phyloP scores from a whole-genome alignment of 2,329 filamentous ascomycete species.

The Erysiphe pulchra region DNA sequence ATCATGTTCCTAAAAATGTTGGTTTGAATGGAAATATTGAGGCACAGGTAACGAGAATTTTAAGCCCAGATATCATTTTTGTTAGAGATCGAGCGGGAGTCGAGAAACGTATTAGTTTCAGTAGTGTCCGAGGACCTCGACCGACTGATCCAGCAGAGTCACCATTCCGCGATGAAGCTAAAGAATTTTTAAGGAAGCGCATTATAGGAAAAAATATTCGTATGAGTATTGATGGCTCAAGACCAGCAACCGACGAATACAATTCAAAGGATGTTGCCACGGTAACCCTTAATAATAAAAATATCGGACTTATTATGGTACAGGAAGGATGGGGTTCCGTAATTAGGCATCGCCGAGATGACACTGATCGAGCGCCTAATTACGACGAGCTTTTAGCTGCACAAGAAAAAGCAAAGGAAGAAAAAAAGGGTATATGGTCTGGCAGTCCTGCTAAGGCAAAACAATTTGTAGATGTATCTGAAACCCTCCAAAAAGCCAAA shows the following conservation, averaged over 20 bases:
- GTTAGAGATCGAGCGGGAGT: slow-evolving; percentile 60
- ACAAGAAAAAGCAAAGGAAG: slow-evolving; percentile 60
- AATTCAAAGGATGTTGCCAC: slow-evolving; percentile 91
- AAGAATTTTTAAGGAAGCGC: slow-evolving; percentile 84
- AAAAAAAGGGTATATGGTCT: slow-evolving; percentile 87
- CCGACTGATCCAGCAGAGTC: slow-evolving; percentile 64
- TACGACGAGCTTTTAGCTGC: slow-evolving; percentile 73
- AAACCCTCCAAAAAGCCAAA: slow-evolving; percentile 85
- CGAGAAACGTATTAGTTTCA: slow-evolving; percentile 79
- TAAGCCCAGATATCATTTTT: slow-evolving; percentile 73
- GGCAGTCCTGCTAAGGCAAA: slow-evolving; percentile 64
- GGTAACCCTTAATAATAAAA: slow-evolving; percentile 59
- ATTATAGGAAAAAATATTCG: slow-evolving; percentile 90
- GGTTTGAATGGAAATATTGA: slow-evolving; percentile 41
- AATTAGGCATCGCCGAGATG: slow-evolving; percentile 82
- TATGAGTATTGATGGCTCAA: slow-evolving; percentile 70
- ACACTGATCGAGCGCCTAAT: slow-evolving; percentile 77
- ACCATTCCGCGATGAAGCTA: slow-evolving; percentile 76
- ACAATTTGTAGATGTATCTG: slow-evolving; percentile 71
- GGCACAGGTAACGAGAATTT: slow-evolving; percentile 59
- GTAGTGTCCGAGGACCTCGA: slow-evolving; percentile 84
- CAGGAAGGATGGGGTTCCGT: slow-evolving; percentile 85
- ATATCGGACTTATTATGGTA: slow-evolving; percentile 63
- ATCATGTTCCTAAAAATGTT: slow-evolving; percentile 43
- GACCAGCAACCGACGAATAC: slow-evolving; percentile 69